Percentiles rank a stretch among this genome's conserved stretches.
phyloP scores from a whole-genome alignment of 1,284 basidiomycete species.

The Moesziomyces sp. region DNA sequence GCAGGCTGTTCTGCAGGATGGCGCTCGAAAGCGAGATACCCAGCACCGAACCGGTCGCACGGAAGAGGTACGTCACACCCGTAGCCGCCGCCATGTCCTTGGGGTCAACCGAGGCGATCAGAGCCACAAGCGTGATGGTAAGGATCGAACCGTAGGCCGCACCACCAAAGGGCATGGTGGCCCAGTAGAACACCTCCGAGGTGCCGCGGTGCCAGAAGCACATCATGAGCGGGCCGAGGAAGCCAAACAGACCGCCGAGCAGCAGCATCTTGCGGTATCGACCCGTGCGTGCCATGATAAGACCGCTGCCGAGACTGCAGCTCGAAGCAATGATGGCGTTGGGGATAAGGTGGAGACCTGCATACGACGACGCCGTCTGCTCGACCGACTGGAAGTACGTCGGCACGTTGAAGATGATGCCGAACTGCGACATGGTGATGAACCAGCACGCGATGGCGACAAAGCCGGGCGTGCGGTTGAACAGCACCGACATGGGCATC shows the following conservation, averaged over 20 bases:
- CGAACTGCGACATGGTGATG: conserved; percentile 68
- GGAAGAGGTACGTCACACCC: conserved; percentile 68
- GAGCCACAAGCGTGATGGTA: conserved; percentile 68
- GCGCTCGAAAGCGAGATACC: conserved; percentile 68
- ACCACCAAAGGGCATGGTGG: conserved; percentile 65
- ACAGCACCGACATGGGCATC: conserved; percentile 68
- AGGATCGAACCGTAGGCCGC: conserved; percentile 66
- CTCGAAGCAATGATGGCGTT: conserved; percentile 68
- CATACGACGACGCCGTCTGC: conserved; percentile 64
- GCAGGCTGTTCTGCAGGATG: conserved; percentile 68
- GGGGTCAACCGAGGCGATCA: conserved; percentile 68
- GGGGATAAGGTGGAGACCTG: conserved; percentile 68
- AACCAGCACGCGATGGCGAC: conserved; percentile 68
- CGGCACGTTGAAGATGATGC: conserved; percentile 67
- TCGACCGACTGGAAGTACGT: conserved; percentile 68
- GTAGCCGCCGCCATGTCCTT: conserved; percentile 67
- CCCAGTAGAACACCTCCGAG: conserved; percentile 64
- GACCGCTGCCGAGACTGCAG: conserved; percentile 68
- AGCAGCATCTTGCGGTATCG: conserved; percentile 67
- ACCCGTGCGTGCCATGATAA: conserved; percentile 69
- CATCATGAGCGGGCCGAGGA: conserved; percentile 68
- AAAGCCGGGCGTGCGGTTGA: conserved; percentile 68
- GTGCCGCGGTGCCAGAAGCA: conserved; percentile 67
- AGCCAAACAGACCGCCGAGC: conserved; percentile 59
- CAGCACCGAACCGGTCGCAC: conserved; percentile 68